A percentile compares a stretch with the other conserved stretches of the same genome.
Conservation (phyloP, 2,329 filamentous ascomycete genomes). For the Neonectria ditissima region DNA sequence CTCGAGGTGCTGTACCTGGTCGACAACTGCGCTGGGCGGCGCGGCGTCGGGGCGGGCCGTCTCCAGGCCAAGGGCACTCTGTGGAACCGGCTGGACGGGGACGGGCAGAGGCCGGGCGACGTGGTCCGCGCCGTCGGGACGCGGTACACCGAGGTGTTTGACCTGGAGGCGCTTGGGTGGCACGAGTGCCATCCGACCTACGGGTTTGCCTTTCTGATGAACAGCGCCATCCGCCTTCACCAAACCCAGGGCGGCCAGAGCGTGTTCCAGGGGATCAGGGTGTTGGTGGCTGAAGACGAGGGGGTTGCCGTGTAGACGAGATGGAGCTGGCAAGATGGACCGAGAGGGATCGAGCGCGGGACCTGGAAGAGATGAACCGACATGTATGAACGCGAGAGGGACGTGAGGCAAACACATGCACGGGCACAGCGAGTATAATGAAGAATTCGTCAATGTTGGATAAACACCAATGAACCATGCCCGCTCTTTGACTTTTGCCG, state of each 20-base stretch:
- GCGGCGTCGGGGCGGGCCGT: slow-evolving; percentile 26
- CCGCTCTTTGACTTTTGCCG: slow-evolving; percentile 46
- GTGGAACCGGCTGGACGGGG: slow-evolving; percentile 39
- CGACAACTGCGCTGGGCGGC: slow-evolving; percentile 44
- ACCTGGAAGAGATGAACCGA: too few species aligned
- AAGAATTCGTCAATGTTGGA: slow-evolving; percentile 37
- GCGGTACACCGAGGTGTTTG: slow-evolving; percentile 49
- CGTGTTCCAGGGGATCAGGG: slow-evolving; percentile 43
- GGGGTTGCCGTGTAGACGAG: neutral
- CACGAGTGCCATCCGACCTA: slow-evolving; percentile 45
- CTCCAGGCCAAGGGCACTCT: slow-evolving; percentile 37
- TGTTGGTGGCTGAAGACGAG: slow-evolving; percentile 45
- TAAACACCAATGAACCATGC: slow-evolving; percentile 38
- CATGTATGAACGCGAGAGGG: too few species aligned
- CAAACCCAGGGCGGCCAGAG: slow-evolving; percentile 38
- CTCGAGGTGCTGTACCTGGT: slow-evolving; percentile 50
- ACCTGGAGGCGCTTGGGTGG: slow-evolving; percentile 49
- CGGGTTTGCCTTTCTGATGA: slow-evolving; percentile 46
- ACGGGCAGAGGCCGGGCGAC: slow-evolving; percentile 39
- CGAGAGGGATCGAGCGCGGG: too few species aligned
- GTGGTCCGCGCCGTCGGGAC: slow-evolving; percentile 47
- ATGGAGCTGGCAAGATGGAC: too few species aligned
- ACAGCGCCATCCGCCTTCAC: slow-evolving; percentile 46
- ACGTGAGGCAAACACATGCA: slow-evolving; percentile 1
- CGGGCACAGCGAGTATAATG: slow-evolving; percentile 8